Base-by-base conservation (phyloP, 2,329 filamentous ascomycete genomes). In the Fusarium bulbicola region DNA sequence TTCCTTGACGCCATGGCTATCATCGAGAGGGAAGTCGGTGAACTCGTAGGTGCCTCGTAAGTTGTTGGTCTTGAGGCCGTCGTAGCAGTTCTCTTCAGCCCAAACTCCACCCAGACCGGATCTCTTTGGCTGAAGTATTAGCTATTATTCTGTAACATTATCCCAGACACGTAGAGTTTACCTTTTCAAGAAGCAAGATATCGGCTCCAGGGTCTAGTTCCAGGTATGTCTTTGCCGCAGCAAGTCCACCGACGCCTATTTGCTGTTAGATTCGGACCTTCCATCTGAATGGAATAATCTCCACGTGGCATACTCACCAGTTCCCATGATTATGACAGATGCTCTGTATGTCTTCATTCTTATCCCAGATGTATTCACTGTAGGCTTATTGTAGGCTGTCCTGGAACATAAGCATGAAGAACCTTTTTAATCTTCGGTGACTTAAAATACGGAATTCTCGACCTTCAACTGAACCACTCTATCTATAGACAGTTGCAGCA, bases 341-440 rank as follows among this genome's bases (percentile, higher is more conserved):
- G 32, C 24, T 12, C 18, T 36, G 6, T 37, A 9, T 26, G 18
- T 5, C 24, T 37, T 53, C 49, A 53, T 53, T 1, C 6, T 12
- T 37, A 15, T 36, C 13, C 13, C 3, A 6, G 1, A 3, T 26
- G 3, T 0, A 1, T 20, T 6, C 2, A 3, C 7, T 30, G 18
- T 13, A 0, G 2, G 3, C 11, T 16, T 49, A 2, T n/a, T 6
- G 11, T 13, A 0, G 11, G 11, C 6, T 32, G 4, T 5, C 2
- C 11, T n/a, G 3, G 20, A 16, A 16, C 14, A 26, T 26, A 5
- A 26, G 26, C 26, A 26, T 26, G 24, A 26, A 26, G 24, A 26
- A 26, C 24, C 24, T 26, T 5, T 26, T 26, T 26, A 26, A 26
- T 26, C 5, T 26, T 26, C 24, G 24, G 24, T 26, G 24, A 26